Percentiles rank a stretch among this genome's conserved stretches.
Evolutionary conservation across 495 filamentous ascomycete species (phyloP).

Genomic region (Penicillium malachiteum): DNA sequence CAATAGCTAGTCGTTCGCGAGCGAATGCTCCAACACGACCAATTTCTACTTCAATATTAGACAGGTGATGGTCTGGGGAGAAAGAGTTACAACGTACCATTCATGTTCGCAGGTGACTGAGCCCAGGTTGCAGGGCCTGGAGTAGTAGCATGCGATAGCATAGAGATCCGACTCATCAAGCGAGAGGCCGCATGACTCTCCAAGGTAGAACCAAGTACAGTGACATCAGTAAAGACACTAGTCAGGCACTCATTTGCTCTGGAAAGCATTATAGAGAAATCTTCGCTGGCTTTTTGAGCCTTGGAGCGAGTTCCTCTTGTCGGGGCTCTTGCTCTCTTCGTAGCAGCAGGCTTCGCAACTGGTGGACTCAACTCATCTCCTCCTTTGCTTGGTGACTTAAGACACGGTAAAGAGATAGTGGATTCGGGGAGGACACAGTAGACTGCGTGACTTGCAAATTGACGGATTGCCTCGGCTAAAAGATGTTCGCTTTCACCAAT

Average conservation of each 20-base stretch:
- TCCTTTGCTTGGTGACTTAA: constrained; percentile 36
- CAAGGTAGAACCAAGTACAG: constrained; percentile 43
- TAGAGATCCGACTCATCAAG: constrained; percentile 47
- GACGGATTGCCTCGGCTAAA: constrained; percentile 57
- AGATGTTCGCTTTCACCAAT: constrained; percentile 50
- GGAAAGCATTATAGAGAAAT: constrained; percentile 43
- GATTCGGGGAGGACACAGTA: constrained; percentile 91
- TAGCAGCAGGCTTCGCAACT: constrained; percentile 21
- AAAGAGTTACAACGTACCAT: constrained; percentile 29
- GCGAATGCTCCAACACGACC: constrained; percentile 47
- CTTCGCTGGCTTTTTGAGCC: constrained; percentile 35
- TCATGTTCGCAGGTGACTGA: constrained; percentile 44
- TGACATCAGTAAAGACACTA: constrained; percentile 38
- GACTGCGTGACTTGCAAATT: constrained; percentile 75
- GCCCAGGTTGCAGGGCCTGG: constrained; percentile 30
- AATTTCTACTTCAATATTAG: constrained; percentile 35
- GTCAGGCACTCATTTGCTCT: constrained; percentile 41
- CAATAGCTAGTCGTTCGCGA: constrained; percentile 43
- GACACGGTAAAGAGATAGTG: constrained; percentile 76
- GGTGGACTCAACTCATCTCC: constrained; percentile 17
- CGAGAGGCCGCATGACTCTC: constrained; percentile 45
- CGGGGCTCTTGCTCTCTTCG: constrained; percentile 28
- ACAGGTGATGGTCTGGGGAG: not conserved
- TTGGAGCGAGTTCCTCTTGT: constrained; percentile 29
- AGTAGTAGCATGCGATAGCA: constrained; percentile 45